These are phyloP conservation scores for Cutaneotrichosporon mucoides DNA, from an alignment of 1,284 basidiomycete species.

Conservation along the genomic window DNA sequence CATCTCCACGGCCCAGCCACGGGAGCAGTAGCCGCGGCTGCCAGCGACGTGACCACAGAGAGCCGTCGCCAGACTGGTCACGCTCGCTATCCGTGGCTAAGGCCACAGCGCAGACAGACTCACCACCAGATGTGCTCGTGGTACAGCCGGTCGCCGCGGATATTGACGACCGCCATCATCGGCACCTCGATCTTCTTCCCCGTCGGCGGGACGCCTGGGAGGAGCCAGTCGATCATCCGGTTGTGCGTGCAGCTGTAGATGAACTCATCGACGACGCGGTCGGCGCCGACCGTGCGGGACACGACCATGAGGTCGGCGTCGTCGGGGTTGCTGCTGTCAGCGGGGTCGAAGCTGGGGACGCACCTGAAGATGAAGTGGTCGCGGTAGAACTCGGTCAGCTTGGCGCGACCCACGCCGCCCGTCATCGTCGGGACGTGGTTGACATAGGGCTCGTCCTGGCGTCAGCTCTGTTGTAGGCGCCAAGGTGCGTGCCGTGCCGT, in stretches of 20 bases:
- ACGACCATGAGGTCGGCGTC: slow-evolving; percentile 48
- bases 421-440: slow-evolving; percentile 39
- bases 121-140: slow-evolving; percentile 53
- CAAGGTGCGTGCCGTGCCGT: too few relatives aligned
- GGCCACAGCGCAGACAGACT: slow-evolving; percentile 10
- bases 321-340: slow-evolving; percentile 14
- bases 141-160: slow-evolving; percentile 57
- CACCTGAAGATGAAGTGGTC: slow-evolving; percentile 41
- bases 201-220: slow-evolving; percentile 52
- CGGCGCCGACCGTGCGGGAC: slow-evolving; percentile 25
- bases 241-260: slow-evolving; percentile 51
- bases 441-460: slow-evolving; percentile 27
- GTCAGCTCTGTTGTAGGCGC: neutral
- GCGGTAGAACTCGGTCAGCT: slow-evolving; percentile 55
- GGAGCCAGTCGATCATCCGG: slow-evolving; percentile 54
- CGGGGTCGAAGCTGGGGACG: neutral
- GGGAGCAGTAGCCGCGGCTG: too few relatives aligned
- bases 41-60: too few relatives aligned
- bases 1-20: too few relatives aligned
- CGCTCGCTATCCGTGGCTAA: too few relatives aligned
- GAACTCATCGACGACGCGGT: slow-evolving; percentile 31
- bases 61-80: too few relatives aligned
- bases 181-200: slow-evolving; percentile 55
- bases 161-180: slow-evolving; percentile 58
- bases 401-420: slow-evolving; percentile 56